Evolutionary conservation across 148 eudicot genomes (phyloP).

Genomic region (Dysphania ambrosioides): DNA sequence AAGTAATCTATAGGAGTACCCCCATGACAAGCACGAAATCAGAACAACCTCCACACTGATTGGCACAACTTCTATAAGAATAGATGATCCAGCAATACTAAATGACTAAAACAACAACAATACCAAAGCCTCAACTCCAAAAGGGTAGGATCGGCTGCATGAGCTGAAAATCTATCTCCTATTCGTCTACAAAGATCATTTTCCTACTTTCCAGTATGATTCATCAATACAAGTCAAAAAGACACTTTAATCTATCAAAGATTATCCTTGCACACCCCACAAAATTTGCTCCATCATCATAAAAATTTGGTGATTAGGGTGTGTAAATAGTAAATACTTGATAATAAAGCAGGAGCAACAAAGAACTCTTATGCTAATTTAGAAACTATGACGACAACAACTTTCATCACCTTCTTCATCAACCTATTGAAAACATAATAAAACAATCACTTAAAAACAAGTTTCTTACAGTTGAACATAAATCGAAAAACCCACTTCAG

Average conservation of each 20-base stretch:
- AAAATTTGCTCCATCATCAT: background rate
- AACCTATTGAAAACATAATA: background rate
- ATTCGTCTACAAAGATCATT: too few relatives aligned
- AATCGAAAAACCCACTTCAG: background rate
- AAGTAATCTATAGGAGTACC: background rate
- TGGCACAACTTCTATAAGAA: background rate
- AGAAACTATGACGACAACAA: background rate
- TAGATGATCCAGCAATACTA: too few relatives aligned
- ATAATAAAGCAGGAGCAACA: background rate
- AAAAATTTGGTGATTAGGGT: background rate
- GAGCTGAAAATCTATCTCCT: too few relatives aligned
- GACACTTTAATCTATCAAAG: background rate
- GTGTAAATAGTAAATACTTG: background rate
- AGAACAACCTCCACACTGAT: background rate
- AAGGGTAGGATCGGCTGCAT: background rate
- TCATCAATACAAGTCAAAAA: background rate
- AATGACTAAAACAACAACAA: too few relatives aligned
- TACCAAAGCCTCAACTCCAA: background rate
- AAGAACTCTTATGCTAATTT: conserved; percentile 10
- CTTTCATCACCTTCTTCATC: background rate
- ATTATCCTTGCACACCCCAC: background rate
- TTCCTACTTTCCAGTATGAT: too few relatives aligned
- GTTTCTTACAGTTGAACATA: background rate
- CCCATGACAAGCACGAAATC: background rate
- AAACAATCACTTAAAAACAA: background rate